These are phyloP conservation scores for Ilex paraguariensis DNA, from an alignment of 305 asterid genomes.

Conservation along the genomic window DNA sequence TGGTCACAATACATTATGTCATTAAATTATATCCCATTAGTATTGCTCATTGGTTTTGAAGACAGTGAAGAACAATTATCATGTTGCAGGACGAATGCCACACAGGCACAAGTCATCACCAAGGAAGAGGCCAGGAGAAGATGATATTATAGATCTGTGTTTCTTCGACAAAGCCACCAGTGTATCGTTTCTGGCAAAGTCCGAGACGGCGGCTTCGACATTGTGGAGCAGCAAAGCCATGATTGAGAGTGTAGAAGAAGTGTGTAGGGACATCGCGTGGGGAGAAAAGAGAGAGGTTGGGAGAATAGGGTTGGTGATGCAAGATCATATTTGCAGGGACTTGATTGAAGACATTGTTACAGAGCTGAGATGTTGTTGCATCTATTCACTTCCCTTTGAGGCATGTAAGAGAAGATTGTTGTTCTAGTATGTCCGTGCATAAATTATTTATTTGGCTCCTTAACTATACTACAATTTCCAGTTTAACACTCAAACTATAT, in stretches of 20 bases:
- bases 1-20: too few relatives aligned
- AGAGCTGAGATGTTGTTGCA: constrained; percentile 34
- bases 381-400: constrained; percentile 36
- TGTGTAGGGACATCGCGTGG: constrained; percentile 61
- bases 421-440: constrained; percentile 22
- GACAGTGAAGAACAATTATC: too few relatives aligned
- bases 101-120: constrained; percentile 22
- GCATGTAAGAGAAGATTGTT: constrained; percentile 64
- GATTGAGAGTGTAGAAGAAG: constrained; percentile 69
- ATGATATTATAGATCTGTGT: constrained; percentile 21
- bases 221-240: constrained; percentile 49
- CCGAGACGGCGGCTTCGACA: constrained; percentile 23
- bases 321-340: constrained; percentile 58
- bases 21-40: too few relatives aligned
- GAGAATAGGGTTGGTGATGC: constrained; percentile 57
- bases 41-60: too few relatives aligned
- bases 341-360: constrained; percentile 58
- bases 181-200: constrained; percentile 26
- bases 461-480: too few relatives aligned
- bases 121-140: constrained; percentile 44
- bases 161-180: constrained; percentile 20
- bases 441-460: too few relatives aligned
- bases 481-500: too few relatives aligned
- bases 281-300: constrained; percentile 65
- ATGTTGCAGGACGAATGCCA: not conserved